These are phyloP conservation scores for Carex arenaria DNA, from an alignment of 202 grass and related monocot species.

Conservation along the genomic window DNA sequence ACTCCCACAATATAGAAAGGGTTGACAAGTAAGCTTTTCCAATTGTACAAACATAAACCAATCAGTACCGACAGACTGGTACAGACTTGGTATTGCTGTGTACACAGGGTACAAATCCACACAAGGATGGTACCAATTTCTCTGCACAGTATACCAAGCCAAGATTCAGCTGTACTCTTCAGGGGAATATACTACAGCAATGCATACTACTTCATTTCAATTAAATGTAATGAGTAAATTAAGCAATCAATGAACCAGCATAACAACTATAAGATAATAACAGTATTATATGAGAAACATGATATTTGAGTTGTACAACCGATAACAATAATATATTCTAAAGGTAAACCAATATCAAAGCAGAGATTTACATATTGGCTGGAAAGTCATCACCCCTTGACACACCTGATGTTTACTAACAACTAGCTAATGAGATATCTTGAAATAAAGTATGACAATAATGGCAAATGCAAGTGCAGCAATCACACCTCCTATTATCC, in stretches of 20 bases:
- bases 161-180: conserved; percentile 4
- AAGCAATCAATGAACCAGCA: background rate
- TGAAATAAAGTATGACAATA: conserved; percentile 77
- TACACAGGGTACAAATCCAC: background rate
- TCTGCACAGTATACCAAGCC: background rate
- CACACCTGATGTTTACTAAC: background rate
- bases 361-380: background rate
- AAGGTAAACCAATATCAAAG: background rate
- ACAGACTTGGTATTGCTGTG: background rate
- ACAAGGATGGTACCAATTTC: background rate
- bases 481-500: conserved; percentile 69
- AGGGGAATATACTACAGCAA: background rate
- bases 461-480: conserved; percentile 52
- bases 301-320: conserved; percentile 9
- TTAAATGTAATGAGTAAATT: background rate
- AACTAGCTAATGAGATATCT: conserved; percentile 36
- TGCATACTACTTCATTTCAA: background rate
- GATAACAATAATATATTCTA: background rate
- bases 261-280: background rate
- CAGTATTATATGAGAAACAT: background rate
- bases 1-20: background rate
- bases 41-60: background rate
- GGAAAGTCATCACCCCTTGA: background rate
- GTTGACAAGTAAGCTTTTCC: background rate
- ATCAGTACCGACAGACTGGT: background rate